Evolutionary conservation across 352 stramenopile genomes (phyloP).

Genomic region (Saprolegnia parasitica): DNA sequence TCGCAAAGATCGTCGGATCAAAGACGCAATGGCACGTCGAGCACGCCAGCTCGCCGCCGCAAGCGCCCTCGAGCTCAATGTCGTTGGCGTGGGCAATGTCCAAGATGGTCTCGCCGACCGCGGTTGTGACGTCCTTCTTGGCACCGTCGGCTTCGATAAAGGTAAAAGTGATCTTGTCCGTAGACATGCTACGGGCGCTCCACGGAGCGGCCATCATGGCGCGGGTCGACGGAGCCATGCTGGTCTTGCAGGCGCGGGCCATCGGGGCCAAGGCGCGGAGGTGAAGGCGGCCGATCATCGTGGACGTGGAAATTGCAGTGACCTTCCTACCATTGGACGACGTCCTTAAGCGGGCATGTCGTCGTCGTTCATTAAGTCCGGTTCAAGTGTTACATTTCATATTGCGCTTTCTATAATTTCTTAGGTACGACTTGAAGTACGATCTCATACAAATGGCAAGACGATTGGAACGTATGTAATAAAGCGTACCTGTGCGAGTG

Average conservation of each 20-base stretch:
- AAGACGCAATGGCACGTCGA: constrained; percentile 93
- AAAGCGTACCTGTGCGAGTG: constrained; percentile 13
- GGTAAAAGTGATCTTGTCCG: constrained; percentile 58
- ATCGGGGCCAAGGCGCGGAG: background rate
- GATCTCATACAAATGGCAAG: background rate
- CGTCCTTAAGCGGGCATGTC: background rate
- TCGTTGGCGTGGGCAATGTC: constrained; percentile 91
- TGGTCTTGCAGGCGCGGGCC: background rate
- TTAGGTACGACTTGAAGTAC: constrained; percentile 15
- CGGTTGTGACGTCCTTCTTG: constrained; percentile 59
- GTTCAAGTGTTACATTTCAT: constrained; percentile 1
- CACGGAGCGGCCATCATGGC: background rate
- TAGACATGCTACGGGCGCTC: background rate
- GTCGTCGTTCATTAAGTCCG: constrained; percentile 7
- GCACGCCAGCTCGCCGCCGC: constrained; percentile 89
- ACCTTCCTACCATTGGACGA: constrained; percentile 14
- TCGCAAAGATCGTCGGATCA: constrained; percentile 83
- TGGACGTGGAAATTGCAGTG: constrained; percentile 3
- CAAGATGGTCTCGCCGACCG: constrained; percentile 72
- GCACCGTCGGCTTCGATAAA: constrained; percentile 81
- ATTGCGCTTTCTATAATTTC: background rate
- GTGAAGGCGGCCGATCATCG: background rate
- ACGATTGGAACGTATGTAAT: background rate
- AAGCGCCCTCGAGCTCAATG: constrained; percentile 90
- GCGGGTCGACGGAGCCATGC: background rate